Base-by-base conservation (phyloP, 2,329 filamentous ascomycete species). In the Fusarium pseudograminearum region DNA sequence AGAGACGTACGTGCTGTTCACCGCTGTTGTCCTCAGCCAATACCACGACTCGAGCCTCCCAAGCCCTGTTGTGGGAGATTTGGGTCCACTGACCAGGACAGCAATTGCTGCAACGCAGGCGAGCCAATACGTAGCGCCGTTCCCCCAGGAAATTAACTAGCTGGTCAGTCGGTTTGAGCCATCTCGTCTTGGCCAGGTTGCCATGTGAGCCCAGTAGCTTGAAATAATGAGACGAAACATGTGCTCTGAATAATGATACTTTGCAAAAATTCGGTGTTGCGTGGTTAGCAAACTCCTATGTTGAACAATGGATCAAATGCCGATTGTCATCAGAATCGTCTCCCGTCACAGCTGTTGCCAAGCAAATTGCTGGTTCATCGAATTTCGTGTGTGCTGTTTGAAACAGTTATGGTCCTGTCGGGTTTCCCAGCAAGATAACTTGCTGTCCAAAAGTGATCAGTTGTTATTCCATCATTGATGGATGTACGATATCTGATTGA, bases 51-150 rank as follows among this genome's bases (percentile, higher is more conserved):
- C 65, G 50, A 63, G 62, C 57, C 68, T 55, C 61, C 59, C 63
- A 60, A 65, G 66, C 70, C 66, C 65, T 73, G 60, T 38, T 64
- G 56, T 64, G 56, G 62, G 70, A 74, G 63, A 74, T 74, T 74
- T 63, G 65, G 69, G 69, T 57, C 71, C 71, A 70, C 65, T 34
- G 24, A 56, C 59, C 54, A 68, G 70, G 70, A 54, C 57, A 61
- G 56, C 51, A 64, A 54, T 61, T 50, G 47, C 46, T 65, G 63
- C 48, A 53, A 66, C 57, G 57, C 65, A 65, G 70, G 20, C 61
- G 51, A 65, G 36, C 72, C 65, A 73, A 62, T 65, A 44, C 60
- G 61, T 74, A 66, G 72, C 70, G 65, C 61, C 46, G 38, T 60
- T 61, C 58, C 63, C 67, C 66, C 57, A 70, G 70, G 72, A 74